phyloP scores from a whole-genome alignment of 2,329 filamentous ascomycete species.

The Curvularia lunata region DNA sequence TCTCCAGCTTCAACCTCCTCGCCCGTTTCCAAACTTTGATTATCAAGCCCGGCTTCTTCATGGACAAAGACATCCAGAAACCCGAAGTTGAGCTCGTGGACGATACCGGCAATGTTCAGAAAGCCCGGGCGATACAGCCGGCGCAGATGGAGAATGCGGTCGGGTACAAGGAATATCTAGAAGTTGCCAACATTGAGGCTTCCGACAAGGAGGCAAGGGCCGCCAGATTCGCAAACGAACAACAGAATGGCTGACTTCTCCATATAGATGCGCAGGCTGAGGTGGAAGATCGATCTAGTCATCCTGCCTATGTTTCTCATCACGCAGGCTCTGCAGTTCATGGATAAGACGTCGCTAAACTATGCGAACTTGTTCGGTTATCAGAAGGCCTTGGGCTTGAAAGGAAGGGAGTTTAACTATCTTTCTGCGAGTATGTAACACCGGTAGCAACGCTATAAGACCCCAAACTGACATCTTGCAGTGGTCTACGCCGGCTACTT shows the following conservation, averaged over 20 bases:
- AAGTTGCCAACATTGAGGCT: constrained; percentile 18
- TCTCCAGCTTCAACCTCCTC: neutral
- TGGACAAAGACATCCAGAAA: neutral
- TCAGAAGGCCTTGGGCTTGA: constrained; percentile 41
- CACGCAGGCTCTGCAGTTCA: constrained; percentile 32
- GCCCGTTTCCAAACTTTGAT: neutral
- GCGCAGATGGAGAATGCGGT: constrained; percentile 19
- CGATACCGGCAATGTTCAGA: neutral
- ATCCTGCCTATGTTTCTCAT: constrained; percentile 34
- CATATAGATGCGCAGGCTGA: constrained; percentile 14
- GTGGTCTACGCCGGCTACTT: constrained; percentile 52
- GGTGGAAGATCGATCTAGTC: constrained; percentile 34
- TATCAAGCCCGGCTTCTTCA: neutral
- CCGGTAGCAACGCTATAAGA: too few species aligned
- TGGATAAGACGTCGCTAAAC: constrained; percentile 35
- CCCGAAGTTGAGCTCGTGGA: neutral
- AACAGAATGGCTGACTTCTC: neutral
- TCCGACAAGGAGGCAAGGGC: constrained; percentile 17
- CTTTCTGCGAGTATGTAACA: constrained; percentile 37
- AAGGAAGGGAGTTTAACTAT: constrained; percentile 47
- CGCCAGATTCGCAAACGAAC: neutral
- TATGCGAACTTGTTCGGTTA: constrained; percentile 47
- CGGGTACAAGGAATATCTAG: constrained; percentile 27
- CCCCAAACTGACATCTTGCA: neutral
- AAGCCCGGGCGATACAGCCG: neutral